A percentile compares a stretch with the other conserved stretches of the same genome.
Conservation (phyloP, 805 yeast species). For the Lachancea sp. region DNA sequence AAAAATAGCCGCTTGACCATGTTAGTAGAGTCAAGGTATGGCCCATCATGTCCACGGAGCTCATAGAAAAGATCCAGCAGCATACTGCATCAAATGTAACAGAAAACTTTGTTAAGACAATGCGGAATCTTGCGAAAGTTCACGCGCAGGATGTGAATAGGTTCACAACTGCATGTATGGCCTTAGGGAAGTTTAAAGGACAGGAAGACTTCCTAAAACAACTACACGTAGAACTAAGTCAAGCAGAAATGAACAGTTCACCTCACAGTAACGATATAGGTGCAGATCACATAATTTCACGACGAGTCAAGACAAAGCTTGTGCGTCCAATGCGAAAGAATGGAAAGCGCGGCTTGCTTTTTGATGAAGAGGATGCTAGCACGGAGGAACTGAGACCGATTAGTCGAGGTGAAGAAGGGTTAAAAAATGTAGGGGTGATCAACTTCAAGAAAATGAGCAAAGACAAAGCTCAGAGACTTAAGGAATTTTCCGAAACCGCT, state of each 20-base stretch:
- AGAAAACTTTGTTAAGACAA: slow-evolving; percentile 16
- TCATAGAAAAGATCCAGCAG: slow-evolving; percentile 15
- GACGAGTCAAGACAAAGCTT: not conserved
- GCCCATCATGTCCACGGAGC: slow-evolving; percentile 10
- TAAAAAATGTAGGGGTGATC: slow-evolving; percentile 2
- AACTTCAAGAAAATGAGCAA: slow-evolving; percentile 22
- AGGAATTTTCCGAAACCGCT: slow-evolving; percentile 15
- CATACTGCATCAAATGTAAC: slow-evolving; percentile 22
- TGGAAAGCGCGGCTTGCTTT: not conserved
- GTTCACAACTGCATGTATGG: slow-evolving; percentile 22
- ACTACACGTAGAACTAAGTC: slow-evolving; percentile 1
- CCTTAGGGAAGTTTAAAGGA: slow-evolving; percentile 24
- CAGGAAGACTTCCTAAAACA: slow-evolving; percentile 11
- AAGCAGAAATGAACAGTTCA: not conserved
- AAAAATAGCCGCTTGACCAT: not conserved
- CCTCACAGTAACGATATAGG: not conserved
- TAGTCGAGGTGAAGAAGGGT: too few relatives aligned
- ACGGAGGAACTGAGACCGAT: not conserved
- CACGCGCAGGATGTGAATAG: slow-evolving; percentile 12
- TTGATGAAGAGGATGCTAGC: slow-evolving; percentile 1
- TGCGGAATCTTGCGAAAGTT: slow-evolving; percentile 17
- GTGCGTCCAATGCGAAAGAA: not conserved
- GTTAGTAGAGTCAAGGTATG: not conserved
- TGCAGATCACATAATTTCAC: not conserved
- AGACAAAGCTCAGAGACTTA: slow-evolving; percentile 17